A percentile compares a stretch with the other conserved stretches of the same genome.
These are phyloP conservation scores for Exophiala mesophila DNA, from an alignment of 2,329 filamentous ascomycete species.

Conservation along the genomic window DNA sequence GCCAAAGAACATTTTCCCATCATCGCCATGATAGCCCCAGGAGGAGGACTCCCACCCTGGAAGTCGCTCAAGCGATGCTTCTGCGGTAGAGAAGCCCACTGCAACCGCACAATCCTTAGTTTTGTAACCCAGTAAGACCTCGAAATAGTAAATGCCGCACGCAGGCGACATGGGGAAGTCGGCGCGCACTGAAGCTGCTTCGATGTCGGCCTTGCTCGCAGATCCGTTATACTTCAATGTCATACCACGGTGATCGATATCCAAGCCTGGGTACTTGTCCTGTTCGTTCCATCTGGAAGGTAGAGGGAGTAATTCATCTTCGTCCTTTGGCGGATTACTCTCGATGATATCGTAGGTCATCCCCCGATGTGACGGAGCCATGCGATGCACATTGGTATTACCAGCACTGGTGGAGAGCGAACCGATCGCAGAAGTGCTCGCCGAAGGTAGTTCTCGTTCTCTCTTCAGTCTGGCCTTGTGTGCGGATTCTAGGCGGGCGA, in stretches of 20 bases:
- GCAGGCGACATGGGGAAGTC: constrained; percentile 83
- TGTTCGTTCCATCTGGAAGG: constrained; percentile 77
- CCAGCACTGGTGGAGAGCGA: constrained; percentile 48
- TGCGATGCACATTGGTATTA: constrained; percentile 51
- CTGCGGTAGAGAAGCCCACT: constrained; percentile 57
- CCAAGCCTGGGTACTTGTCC: constrained; percentile 69
- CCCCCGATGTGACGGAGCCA: constrained; percentile 64
- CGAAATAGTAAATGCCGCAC: constrained; percentile 93
- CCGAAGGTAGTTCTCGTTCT: constrained; percentile 46
- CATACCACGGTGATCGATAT: constrained; percentile 67
- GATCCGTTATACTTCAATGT: constrained; percentile 61
- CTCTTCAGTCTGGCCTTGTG: constrained; percentile 57
- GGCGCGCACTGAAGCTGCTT: constrained; percentile 76
- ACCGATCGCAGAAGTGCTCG: constrained; percentile 38
- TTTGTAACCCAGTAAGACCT: constrained; percentile 63
- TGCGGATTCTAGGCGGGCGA: constrained; percentile 67
- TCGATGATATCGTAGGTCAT: constrained; percentile 83
- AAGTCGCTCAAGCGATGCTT: constrained; percentile 56
- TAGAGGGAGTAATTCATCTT: constrained; percentile 62
- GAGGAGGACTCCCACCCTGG: constrained; percentile 63
- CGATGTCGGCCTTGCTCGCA: constrained; percentile 59
- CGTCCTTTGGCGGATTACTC: constrained; percentile 57
- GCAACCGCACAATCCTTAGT: constrained; percentile 58
- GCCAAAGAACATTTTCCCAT: constrained; percentile 59
- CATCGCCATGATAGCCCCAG: constrained; percentile 64